Percentiles rank a stretch among this genome's conserved stretches.
Conservation (phyloP, 2,329 filamentous ascomycete species). For the Aureobasidium pullulans region DNA sequence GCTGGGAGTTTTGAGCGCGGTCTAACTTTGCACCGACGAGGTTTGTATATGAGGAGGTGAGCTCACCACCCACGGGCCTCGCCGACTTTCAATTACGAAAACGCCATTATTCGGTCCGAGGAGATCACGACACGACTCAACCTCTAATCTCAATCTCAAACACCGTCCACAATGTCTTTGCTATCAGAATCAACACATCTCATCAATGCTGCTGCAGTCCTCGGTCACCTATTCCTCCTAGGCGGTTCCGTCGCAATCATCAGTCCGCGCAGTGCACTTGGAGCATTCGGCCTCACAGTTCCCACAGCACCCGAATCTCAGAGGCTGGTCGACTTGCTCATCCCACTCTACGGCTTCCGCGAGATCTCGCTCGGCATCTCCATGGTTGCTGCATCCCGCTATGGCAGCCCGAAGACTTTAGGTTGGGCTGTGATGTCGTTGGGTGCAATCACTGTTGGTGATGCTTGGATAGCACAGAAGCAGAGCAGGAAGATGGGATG, state of each 20-base stretch:
- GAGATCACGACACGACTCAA: background rate
- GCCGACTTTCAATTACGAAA: no score
- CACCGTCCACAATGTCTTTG: conserved; percentile 66
- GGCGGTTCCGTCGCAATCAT: background rate
- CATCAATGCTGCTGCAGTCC: conserved; percentile 59
- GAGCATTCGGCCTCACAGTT: background rate
- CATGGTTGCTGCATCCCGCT: background rate
- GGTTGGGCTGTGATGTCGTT: background rate
- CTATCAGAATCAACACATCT: conserved; percentile 88
- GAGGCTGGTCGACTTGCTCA: background rate
- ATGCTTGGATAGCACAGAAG: background rate
- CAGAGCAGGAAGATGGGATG: background rate
- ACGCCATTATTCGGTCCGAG: no score
- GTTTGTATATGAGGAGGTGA: no score
- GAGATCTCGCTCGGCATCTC: background rate
- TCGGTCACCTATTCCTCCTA: background rate
- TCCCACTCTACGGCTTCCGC: background rate
- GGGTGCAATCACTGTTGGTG: background rate
- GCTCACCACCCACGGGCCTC: no score
- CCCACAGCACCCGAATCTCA: background rate
- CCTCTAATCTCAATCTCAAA: conserved; percentile 30
- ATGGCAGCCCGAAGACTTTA: background rate
- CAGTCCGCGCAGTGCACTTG: background rate
- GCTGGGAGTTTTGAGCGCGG: no score
- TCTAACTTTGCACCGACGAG: no score